Conservation (phyloP, 1,139 yeast species). For the Pichia kudriavzevii region DNA sequence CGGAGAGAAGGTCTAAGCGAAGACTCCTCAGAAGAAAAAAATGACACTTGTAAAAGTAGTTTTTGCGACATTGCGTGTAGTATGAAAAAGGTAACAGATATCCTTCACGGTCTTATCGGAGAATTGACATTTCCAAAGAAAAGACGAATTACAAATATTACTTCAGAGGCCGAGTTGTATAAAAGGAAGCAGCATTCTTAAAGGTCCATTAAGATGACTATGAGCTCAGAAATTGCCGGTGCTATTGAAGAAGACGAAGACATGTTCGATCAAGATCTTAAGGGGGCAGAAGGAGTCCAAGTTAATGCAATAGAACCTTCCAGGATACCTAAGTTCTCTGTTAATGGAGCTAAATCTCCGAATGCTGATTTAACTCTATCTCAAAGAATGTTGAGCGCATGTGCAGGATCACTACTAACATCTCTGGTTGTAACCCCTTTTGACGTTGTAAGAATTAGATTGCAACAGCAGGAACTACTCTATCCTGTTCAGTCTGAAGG, state of each 20-base stretch:
- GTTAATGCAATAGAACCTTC: neutral
- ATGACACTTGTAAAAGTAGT: no score
- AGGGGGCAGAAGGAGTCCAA: no score
- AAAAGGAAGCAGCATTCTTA: no score
- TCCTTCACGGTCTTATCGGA: no score
- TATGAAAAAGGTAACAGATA: no score
- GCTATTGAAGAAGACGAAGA: conserved; percentile 31
- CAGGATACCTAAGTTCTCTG: neutral
- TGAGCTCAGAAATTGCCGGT: conserved; percentile 36
- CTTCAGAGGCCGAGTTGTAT: no score
- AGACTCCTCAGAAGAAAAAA: no score
- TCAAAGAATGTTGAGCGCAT: conserved; percentile 83
- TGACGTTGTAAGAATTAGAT: conserved; percentile 84
- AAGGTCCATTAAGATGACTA: conserved; percentile 32
- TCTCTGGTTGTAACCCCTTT: conserved; percentile 86
- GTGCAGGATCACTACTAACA: conserved; percentile 84
- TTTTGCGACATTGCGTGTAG: no score
- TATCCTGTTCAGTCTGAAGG: conserved; percentile 32
- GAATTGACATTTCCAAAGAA: no score
- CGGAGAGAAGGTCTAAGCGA: no score
- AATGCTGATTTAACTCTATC: conserved; percentile 35
- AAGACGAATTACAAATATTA: no score
- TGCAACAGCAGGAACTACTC: conserved; percentile 79
- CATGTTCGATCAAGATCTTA: conserved; percentile 10
- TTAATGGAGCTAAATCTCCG: neutral